Evolutionary conservation across 768 basidiomycete species (phyloP), one percentile per base, ranked within the genome.

Genomic region (Phanerodontia chrysosporium): DNA sequence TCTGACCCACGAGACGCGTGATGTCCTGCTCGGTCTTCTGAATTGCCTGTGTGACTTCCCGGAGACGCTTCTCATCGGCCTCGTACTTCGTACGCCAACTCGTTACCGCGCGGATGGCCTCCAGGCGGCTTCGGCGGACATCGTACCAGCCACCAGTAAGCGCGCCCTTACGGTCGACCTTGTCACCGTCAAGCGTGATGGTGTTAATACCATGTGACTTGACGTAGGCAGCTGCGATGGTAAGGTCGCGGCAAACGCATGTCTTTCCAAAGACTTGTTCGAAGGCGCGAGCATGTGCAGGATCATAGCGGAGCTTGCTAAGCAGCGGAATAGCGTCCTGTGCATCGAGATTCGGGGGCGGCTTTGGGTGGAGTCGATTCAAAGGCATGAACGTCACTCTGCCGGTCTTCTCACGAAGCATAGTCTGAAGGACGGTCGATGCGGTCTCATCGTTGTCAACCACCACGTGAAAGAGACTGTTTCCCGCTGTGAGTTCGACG

Each of bases 351-450:
- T 83, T 76, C 0, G 82, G 77, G 1, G 79, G 76, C 36, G 79
- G 79, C 62, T 90, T 92, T 55, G 90, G 89, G 65, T 89, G 87
- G 59, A 99, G 84, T 14, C 97, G 89, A 72, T 98, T 98, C 42
- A 99, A 82, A 21, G 97, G 97, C 89, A 99, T 95, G 75, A 98
- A 98, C 0, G 97, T 99, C 8, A 99, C 91, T 52, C 97, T 87
- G 1, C 96, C 97, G 12, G 85, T 90, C 70, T 90, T 92, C 70
- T 98, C 95, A 67, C 86, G 86, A 65, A 95, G 76, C 96, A 99
- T 98, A 63, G 89, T 78, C 21, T 97, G 91, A 13, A 99, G 83
- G n/a, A 98, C 86, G 68, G 83, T 85, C 2, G 87, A 87, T 0
- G 95, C 97, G 0, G 95, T 98, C 45, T 87, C 89, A 68, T 98